A percentile compares a stretch with the other conserved stretches of the same genome.
Evolutionary conservation across 2,329 filamentous ascomycete species (phyloP).

Genomic region (Didymella pinodella): DNA sequence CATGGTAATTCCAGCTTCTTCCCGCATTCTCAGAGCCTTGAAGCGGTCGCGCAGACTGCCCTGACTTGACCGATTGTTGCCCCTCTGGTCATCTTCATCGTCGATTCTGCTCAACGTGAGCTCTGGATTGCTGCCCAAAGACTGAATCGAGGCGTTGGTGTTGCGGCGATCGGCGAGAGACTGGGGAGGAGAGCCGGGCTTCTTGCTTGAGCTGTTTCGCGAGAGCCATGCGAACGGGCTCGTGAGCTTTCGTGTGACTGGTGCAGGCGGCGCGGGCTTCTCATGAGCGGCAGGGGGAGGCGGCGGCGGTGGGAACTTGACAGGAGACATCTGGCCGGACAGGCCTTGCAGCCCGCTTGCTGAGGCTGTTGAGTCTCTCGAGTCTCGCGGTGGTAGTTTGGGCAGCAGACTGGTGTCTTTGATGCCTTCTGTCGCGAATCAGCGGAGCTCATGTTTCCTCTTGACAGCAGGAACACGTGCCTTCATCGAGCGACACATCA

Average conservation of each 20-base stretch:
- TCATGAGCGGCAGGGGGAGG: slow-evolving; percentile 42
- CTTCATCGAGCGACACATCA: slow-evolving; percentile 69
- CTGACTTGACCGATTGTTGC: slow-evolving; percentile 48
- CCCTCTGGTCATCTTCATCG: slow-evolving; percentile 57
- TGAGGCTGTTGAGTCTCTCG: slow-evolving; percentile 54
- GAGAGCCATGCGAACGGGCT: slow-evolving; percentile 59
- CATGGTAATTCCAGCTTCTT: slow-evolving; percentile 53
- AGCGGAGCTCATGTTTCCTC: slow-evolving; percentile 20
- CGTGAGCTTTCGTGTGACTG: slow-evolving; percentile 73
- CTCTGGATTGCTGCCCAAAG: slow-evolving; percentile 80
- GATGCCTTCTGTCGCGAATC: slow-evolving; percentile 37
- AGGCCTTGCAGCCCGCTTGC: slow-evolving; percentile 67
- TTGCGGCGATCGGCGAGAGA: slow-evolving; percentile 67
- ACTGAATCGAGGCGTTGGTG: slow-evolving; percentile 81
- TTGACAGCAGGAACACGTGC: slow-evolving; percentile 54
- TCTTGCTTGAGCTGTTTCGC: slow-evolving; percentile 62
- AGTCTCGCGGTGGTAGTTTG: slow-evolving; percentile 63
- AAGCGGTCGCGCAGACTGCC: slow-evolving; percentile 58
- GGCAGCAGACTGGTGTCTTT: slow-evolving; percentile 49
- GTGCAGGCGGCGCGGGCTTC: slow-evolving; percentile 38
- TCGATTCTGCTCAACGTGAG: slow-evolving; percentile 80
- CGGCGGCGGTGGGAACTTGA: slow-evolving; percentile 56
- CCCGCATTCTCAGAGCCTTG: slow-evolving; percentile 55
- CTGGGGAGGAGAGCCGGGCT: slow-evolving; percentile 65
- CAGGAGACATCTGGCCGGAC: slow-evolving; percentile 73